phyloP scores from a whole-genome alignment of 306 rosid species.

The peach (Prunus persica) region Prunus_persica_NCBIv2 NC_034011.1:19186001-19186500 shows the following conservation, averaged over 20 bases:
- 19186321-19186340: slow-evolving; percentile 26
- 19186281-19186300: slow-evolving; percentile 56
- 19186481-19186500: slow-evolving; percentile 70
- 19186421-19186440: slow-evolving; percentile 18
- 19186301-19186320: slow-evolving; percentile 46
- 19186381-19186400: slow-evolving; percentile 22
- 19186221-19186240: slow-evolving; percentile 39
- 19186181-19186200: slow-evolving; percentile 60
- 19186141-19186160: slow-evolving; percentile 46
- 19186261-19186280: slow-evolving; percentile 58
- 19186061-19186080: not conserved
- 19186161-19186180: slow-evolving; percentile 55
- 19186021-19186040: not conserved
- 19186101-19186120: not conserved
- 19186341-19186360: slow-evolving; percentile 31
- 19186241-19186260: slow-evolving; percentile 52
- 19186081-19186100: not conserved
- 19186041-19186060: slow-evolving; percentile 10
- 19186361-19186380: slow-evolving; percentile 15
- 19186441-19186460: slow-evolving; percentile 14
- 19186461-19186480: slow-evolving; percentile 57
- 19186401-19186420: slow-evolving; percentile 27
- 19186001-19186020: not conserved
- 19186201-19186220: slow-evolving; percentile 58
- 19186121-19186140: slow-evolving; percentile 14